Percentiles rank a stretch among this genome's conserved stretches.
phyloP scores from a whole-genome alignment of 225 moss, liverwort and hornwort genomes.

The Straminergon stramineum region DNA sequence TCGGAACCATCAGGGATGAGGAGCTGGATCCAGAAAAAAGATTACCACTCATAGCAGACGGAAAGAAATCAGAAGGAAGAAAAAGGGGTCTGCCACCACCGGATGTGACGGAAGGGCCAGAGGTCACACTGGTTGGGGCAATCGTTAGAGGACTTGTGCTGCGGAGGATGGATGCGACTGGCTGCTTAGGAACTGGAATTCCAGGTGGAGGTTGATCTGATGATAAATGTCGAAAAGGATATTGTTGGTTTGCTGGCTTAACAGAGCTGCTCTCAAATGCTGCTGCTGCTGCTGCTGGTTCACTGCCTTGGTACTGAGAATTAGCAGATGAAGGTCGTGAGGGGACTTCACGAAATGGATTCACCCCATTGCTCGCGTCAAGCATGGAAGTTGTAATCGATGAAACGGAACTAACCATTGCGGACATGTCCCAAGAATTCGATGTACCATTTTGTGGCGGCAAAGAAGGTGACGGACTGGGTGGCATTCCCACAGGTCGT shows the following conservation, averaged over 20 bases:
- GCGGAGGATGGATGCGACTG: background rate
- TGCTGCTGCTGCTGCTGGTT: background rate
- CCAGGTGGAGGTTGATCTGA: slow-evolving; percentile 30
- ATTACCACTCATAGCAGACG: slow-evolving; percentile 20
- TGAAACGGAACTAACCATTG: background rate
- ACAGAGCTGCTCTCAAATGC: slow-evolving; percentile 7
- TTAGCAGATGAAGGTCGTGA: slow-evolving; percentile 4
- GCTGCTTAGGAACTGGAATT: slow-evolving; percentile 22
- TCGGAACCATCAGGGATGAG: background rate
- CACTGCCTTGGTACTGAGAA: slow-evolving; percentile 17
- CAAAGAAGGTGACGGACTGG: slow-evolving; percentile 1
- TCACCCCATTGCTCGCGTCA: background rate
- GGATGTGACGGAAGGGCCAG: background rate
- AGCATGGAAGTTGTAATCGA: background rate
- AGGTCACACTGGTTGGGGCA: background rate
- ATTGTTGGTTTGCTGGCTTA: slow-evolving; percentile 7
- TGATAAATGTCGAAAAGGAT: slow-evolving; percentile 13
- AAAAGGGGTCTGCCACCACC: slow-evolving; percentile 18
- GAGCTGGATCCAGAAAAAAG: slow-evolving; percentile 2
- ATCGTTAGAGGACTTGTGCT: slow-evolving; percentile 7
- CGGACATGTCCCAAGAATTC: slow-evolving; percentile 11
- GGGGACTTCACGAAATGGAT: slow-evolving; percentile 8
- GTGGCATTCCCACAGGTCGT: slow-evolving; percentile 29
- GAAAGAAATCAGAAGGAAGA: slow-evolving; percentile 36
- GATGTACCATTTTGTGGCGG: slow-evolving; percentile 9